phyloP scores from a whole-genome alignment of 139 green algal species.

The Haematococcus sp. region DNA sequence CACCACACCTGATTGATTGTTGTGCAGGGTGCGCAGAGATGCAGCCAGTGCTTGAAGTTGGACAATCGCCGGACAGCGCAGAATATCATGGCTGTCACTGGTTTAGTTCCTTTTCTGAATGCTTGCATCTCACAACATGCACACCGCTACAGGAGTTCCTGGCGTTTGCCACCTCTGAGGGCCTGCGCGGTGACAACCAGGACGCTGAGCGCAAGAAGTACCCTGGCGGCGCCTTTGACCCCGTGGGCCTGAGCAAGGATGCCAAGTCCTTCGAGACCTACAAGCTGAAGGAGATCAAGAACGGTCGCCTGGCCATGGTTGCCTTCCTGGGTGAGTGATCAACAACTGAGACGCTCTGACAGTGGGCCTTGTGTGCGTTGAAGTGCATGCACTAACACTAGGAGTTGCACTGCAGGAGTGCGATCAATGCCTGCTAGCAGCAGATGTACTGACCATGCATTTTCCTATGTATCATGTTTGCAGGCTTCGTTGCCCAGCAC shows the following conservation, averaged over 20 bases:
- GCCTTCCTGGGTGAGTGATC: conserved; percentile 25
- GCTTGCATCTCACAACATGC: no score
- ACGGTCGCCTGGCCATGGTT: conserved; percentile 31
- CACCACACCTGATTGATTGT: not conserved
- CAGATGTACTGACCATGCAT: not conserved
- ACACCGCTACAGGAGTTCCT: conserved; percentile 60
- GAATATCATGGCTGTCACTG: no score
- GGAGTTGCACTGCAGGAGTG: no score
- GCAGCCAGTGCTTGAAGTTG: conserved; percentile 3
- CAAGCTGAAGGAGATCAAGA: conserved; percentile 86
- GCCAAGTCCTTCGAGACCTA: conserved; percentile 55
- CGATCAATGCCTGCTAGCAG: no score
- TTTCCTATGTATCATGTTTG: not conserved
- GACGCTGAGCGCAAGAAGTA: conserved; percentile 74
- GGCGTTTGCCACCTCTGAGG: conserved; percentile 69
- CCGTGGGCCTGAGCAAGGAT: conserved; percentile 81
- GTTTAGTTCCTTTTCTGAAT: no score
- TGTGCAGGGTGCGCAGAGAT: no score
- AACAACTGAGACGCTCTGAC: not conserved
- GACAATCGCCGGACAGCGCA: no score
- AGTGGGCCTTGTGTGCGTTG: not conserved
- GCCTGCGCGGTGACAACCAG: conserved; percentile 55
- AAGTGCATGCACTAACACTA: no score
- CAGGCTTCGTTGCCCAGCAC: conserved; percentile 79
- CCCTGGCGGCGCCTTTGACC: conserved; percentile 87